Evolutionary conservation across 2,329 filamentous ascomycete species (phyloP).

Genomic region (Claviceps monticola): DNA sequence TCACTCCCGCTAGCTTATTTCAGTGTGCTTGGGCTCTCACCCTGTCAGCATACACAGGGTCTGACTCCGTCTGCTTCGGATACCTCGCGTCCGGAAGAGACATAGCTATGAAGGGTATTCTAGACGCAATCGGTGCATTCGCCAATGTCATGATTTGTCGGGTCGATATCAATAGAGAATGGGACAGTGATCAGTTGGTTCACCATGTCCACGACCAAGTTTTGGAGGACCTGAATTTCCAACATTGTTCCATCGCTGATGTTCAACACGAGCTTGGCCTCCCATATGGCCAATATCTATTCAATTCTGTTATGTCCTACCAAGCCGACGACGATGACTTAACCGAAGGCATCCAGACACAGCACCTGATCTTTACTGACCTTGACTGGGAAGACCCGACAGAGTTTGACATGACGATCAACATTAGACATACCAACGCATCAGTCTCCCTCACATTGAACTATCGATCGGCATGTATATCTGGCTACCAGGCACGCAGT

Average conservation of each 20-base stretch:
- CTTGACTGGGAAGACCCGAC: slow-evolving; percentile 11
- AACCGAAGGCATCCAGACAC: not conserved
- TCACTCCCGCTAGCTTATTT: slow-evolving; percentile 5
- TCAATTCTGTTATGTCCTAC: slow-evolving; percentile 20
- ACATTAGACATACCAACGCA: slow-evolving; percentile 3
- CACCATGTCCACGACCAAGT: slow-evolving; percentile 27
- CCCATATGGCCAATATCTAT: slow-evolving; percentile 10
- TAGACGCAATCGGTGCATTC: slow-evolving; percentile 5
- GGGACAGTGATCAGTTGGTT: not conserved
- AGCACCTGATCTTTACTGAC: not conserved
- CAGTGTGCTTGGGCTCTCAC: slow-evolving; percentile 8
- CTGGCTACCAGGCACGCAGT: not conserved
- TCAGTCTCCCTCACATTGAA: not conserved
- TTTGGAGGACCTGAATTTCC: slow-evolving; percentile 30
- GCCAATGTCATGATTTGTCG: slow-evolving; percentile 6
- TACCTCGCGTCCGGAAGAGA: slow-evolving; percentile 8
- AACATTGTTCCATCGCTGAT: slow-evolving; percentile 33
- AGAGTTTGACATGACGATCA: slow-evolving; percentile 15
- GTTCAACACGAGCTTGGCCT: slow-evolving; percentile 24
- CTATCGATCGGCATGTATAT: not conserved
- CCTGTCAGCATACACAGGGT: slow-evolving; percentile 6
- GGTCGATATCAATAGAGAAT: slow-evolving; percentile 13
- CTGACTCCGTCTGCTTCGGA: slow-evolving; percentile 6
- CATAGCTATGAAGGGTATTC: slow-evolving; percentile 1
- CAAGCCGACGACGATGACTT: slow-evolving; percentile 9